Evolutionary conservation across 345 rosid genomes (phyloP).

Genomic region (Ceriops decandra): DNA sequence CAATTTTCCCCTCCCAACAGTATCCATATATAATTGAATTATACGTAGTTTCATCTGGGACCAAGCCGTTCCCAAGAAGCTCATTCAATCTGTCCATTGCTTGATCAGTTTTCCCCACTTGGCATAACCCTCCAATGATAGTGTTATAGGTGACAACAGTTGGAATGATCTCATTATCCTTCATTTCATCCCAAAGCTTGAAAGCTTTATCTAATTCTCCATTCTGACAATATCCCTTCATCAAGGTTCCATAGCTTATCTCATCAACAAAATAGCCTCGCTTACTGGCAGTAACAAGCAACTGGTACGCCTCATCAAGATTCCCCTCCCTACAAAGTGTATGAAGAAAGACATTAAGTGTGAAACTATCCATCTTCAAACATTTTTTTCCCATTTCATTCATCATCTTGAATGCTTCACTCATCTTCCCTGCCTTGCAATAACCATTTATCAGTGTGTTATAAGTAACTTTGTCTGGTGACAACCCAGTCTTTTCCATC

Average conservation of each 20-base stretch:
- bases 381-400: conserved; percentile 67
- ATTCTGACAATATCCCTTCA: conserved; percentile 59
- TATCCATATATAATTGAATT: conserved; percentile 70
- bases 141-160: conserved; percentile 60
- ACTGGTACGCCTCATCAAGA: conserved; percentile 50
- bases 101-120: conserved; percentile 54
- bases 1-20: conserved; percentile 60
- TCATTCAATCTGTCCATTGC: conserved; percentile 68
- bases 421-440: conserved; percentile 59
- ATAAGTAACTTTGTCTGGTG: conserved; percentile 60
- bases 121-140: conserved; percentile 64
- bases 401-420: conserved; percentile 62
- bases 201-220: conserved; percentile 45
- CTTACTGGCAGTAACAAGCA: conserved; percentile 50
- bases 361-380: conserved; percentile 60
- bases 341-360: conserved; percentile 67
- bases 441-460: conserved; percentile 61
- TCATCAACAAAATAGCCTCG: conserved; percentile 73
- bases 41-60: conserved; percentile 62
- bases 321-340: conserved; percentile 56
- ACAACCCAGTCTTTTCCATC: conserved; percentile 58
- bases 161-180: conserved; percentile 58
- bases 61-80: conserved; percentile 53
- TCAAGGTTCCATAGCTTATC: conserved; percentile 74
- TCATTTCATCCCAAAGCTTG: conserved; percentile 83